phyloP scores from a whole-genome alignment of 768 basidiomycete species.

The Phlegmacium glaucopus region DNA sequence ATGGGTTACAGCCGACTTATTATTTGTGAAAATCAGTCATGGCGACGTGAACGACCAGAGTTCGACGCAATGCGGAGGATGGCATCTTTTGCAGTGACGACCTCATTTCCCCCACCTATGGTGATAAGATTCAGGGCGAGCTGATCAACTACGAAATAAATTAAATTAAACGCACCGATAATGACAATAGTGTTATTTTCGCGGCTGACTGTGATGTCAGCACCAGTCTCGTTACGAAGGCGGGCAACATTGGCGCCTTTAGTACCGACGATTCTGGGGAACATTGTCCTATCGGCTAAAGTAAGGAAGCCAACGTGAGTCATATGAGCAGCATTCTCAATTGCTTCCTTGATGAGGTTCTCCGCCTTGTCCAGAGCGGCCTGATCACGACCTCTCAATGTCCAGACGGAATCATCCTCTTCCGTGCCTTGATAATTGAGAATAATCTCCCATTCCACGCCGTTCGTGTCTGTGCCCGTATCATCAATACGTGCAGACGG shows the following conservation, averaged over 20 bases:
- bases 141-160: neutral
- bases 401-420: slow-evolving; percentile 85
- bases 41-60: slow-evolving; percentile 38
- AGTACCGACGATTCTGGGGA: slow-evolving; percentile 91
- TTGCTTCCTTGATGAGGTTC: slow-evolving; percentile 59
- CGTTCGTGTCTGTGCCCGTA: slow-evolving; percentile 42
- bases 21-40: slow-evolving; percentile 20
- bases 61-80: slow-evolving; percentile 59
- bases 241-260: slow-evolving; percentile 91
- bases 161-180: slow-evolving; percentile 54
- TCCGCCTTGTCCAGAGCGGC: slow-evolving; percentile 75
- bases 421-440: slow-evolving; percentile 77
- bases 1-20: too few species aligned
- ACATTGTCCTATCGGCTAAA: slow-evolving; percentile 74
- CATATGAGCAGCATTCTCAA: slow-evolving; percentile 68
- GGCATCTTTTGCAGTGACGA: slow-evolving; percentile 72
- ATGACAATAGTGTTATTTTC: slow-evolving; percentile 87
- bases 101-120: slow-evolving; percentile 64
- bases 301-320: slow-evolving; percentile 85
- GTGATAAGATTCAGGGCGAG: slow-evolving; percentile 3
- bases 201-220: slow-evolving; percentile 88
- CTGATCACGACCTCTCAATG: slow-evolving; percentile 77
- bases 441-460: slow-evolving; percentile 69
- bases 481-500: slow-evolving; percentile 86
- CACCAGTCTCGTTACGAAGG: slow-evolving; percentile 83